Evolutionary conservation across 768 basidiomycete genomes (phyloP), one percentile per base, ranked within the genome.

Genomic region (Xerocomellus intermedius): DNA sequence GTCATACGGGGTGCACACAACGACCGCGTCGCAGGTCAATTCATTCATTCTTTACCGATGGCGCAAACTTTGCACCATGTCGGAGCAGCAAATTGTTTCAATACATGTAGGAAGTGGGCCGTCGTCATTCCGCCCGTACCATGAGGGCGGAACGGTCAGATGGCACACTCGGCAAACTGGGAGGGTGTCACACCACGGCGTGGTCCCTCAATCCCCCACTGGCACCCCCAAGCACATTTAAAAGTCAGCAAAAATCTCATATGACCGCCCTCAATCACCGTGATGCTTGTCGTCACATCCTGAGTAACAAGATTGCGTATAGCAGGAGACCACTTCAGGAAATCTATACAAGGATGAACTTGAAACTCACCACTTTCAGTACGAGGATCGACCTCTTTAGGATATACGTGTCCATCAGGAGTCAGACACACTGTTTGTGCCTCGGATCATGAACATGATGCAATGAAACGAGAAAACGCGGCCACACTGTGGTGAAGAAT

Each of bases 361-460:
- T n/a, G n/a, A 35, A 50, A 49, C 35, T 19, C 32, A 49, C 38
- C 30, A 30, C 3, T 13, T 47, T 50, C 52, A 39, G 21, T 37
- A 32, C 30, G 24, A 10, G 49, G 26, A 38, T 36, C 28, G 28
- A 8, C 28, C 28, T 8, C 35, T 48, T 37, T 36, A 38, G 28
- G 41, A 42, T 38, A 50, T 32, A 28, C 42, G 38, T 54, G 42
- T 30, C 43, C 37, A 41, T 43, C 39, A 57, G n/a, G n/a, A n/a
- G n/a, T n/a, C n/a, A 22, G 48, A 50, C 53, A 52, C 17, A 49
- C 35, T 45, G 30, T 30, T 30, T 30, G 51, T 44, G 38, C 52
- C 57, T 60, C 58, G 52, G 58, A 63, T 46, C 54, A 47, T 32
- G 21, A 37, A 41, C 56, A 36, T 35, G 36, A 41, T 47, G 36